Percentiles rank a stretch among this genome's conserved stretches.
phyloP scores from a whole-genome alignment of 164 flowering plant genomes.

The Litsea cubeba region DNA sequence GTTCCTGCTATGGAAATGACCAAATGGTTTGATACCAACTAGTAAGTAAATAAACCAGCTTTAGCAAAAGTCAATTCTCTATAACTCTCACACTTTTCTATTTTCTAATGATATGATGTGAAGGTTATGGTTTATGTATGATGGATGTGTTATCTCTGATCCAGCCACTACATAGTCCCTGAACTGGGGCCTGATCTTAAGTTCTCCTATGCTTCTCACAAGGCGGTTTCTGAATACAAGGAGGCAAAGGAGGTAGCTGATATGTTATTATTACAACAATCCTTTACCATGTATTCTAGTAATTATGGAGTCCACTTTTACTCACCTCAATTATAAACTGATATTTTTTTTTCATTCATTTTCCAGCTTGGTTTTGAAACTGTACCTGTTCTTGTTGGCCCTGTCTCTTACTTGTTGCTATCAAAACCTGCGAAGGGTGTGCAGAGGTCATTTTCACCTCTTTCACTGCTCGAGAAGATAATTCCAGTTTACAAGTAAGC shows the following conservation, averaged over 20 bases:
- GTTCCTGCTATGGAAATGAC: slow-evolving; percentile 33
- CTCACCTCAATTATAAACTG: not conserved
- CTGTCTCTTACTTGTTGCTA: slow-evolving; percentile 25
- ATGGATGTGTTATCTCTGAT: not conserved
- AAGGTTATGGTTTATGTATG: slow-evolving; percentile 3
- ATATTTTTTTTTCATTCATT: not conserved
- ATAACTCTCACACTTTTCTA: not conserved
- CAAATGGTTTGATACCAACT: slow-evolving; percentile 31
- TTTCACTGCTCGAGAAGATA: slow-evolving; percentile 22
- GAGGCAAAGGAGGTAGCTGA: slow-evolving; percentile 25
- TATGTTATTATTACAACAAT: not conserved
- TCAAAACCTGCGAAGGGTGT: slow-evolving; percentile 28
- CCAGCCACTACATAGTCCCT: slow-evolving; percentile 26
- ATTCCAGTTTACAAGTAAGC: slow-evolving; percentile 24
- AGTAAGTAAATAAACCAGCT: slow-evolving; percentile 17
- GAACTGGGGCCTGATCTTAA: slow-evolving; percentile 22
- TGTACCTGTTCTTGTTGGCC: slow-evolving; percentile 26
- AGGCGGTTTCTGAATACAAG: slow-evolving; percentile 24
- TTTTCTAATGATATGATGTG: not conserved
- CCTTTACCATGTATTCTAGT: not conserved
- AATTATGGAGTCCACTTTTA: not conserved
- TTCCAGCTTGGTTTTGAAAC: slow-evolving; percentile 26
- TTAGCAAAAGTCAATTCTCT: not conserved
- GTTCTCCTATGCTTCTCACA: slow-evolving; percentile 22
- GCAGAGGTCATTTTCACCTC: slow-evolving; percentile 24